A percentile compares a stretch with the other conserved stretches of the same genome.
phyloP scores from a whole-genome alignment of 257 asterid species.

The Capsicum rhomboideum region DNA sequence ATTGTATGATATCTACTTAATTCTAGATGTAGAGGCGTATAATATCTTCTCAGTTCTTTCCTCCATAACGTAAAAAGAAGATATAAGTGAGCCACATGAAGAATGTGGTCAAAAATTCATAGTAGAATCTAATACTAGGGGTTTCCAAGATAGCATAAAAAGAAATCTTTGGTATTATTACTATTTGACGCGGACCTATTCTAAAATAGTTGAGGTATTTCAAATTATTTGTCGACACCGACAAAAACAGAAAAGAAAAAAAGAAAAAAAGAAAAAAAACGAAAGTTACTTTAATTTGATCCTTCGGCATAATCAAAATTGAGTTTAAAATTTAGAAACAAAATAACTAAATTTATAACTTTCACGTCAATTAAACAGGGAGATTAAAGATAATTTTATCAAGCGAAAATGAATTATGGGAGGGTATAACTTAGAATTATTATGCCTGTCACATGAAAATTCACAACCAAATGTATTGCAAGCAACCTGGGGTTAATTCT shows the following conservation, averaged over 20 bases:
- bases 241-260: too few species aligned
- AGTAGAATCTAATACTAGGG: not conserved
- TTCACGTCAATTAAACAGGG: not conserved
- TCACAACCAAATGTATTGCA: too few species aligned
- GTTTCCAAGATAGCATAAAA: not conserved
- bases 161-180: not conserved
- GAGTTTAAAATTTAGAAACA: not conserved
- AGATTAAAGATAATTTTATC: not conserved
- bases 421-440: not conserved
- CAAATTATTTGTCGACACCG: not conserved
- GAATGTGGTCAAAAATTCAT: not conserved
- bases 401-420: not conserved
- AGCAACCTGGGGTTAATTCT: not conserved
- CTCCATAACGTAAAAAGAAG: too few species aligned
- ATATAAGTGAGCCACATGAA: too few species aligned
- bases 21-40: not conserved
- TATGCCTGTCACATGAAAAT: too few species aligned
- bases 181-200: not conserved
- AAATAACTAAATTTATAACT: not conserved
- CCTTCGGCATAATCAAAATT: not conserved
- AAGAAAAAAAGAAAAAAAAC: not conserved
- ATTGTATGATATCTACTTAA: not conserved
- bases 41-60: not conserved
- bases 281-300: not conserved
- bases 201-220: not conserved